A percentile compares a stretch with the other conserved stretches of the same genome.
Evolutionary conservation across 768 basidiomycete species (phyloP).

Genomic region (Asterophora parasitica): DNA sequence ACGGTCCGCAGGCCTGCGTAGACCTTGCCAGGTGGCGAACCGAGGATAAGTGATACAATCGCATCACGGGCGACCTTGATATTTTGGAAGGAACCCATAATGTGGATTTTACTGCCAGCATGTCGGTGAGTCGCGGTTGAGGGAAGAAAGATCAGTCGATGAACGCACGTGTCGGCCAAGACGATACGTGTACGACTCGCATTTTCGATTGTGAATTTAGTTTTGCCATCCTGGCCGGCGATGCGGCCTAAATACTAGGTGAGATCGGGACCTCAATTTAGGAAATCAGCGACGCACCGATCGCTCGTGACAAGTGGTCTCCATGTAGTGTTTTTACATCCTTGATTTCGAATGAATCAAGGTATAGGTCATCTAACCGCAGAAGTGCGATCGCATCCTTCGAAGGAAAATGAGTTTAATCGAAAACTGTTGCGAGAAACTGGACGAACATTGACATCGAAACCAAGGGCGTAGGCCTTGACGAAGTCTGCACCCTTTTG

Average conservation of each 20-base stretch:
- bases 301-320: conserved; percentile 96
- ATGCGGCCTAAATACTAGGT: conserved; percentile 67
- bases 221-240: conserved; percentile 97
- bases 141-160: not conserved
- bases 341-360: conserved; percentile 98
- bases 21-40: conserved; percentile 92
- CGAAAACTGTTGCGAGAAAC: not conserved
- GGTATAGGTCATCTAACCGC: conserved; percentile 92
- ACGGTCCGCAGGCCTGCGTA: conserved; percentile 90
- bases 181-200: conserved; percentile 96
- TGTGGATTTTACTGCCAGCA: conserved; percentile 88
- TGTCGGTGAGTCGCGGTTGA: conserved; percentile 1
- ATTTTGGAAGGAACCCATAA: conserved; percentile 97
- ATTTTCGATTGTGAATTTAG: conserved; percentile 98
- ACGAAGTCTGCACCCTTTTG: conserved; percentile 98
- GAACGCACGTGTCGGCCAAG: conserved; percentile 88
- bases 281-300: conserved; percentile 47
- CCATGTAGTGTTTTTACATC: conserved; percentile 98
- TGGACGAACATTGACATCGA: conserved; percentile 83
- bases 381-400: conserved; percentile 95
- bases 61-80: conserved; percentile 98
- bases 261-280: not conserved
- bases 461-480: conserved; percentile 91
- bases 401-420: not conserved
- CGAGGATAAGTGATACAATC: conserved; percentile 90